phyloP scores from a whole-genome alignment of 768 basidiomycete genomes.

The Melanogaster broomeanus region DNA sequence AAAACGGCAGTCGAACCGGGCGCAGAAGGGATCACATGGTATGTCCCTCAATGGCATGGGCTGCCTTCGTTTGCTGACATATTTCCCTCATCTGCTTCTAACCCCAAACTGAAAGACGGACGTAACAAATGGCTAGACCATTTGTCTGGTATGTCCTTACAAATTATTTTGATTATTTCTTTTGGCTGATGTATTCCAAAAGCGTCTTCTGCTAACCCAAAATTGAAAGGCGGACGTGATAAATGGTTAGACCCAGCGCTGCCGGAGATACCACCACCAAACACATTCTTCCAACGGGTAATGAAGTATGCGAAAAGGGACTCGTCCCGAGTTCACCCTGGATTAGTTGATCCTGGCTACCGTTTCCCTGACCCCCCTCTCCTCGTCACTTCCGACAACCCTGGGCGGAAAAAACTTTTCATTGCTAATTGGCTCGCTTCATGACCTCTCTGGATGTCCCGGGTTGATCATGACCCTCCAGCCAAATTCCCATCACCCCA shows the following conservation, averaged over 20 bases:
- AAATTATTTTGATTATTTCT: no score
- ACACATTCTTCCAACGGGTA: neutral
- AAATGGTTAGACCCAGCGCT: neutral
- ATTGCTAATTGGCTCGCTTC: conserved; percentile 7
- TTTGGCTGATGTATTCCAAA: no score
- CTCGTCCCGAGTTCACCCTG: neutral
- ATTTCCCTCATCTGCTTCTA: neutral
- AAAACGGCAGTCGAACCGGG: neutral
- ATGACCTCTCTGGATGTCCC: conserved; percentile 2
- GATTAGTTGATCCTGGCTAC: conserved; percentile 3
- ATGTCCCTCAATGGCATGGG: neutral
- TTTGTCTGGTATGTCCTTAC: no score
- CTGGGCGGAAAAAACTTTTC: neutral
- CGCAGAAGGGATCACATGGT: neutral
- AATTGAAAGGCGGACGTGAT: neutral
- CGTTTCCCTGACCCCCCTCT: conserved; percentile 1
- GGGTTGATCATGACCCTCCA: neutral
- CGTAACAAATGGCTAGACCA: no score
- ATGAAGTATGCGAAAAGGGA: conserved; percentile 1
- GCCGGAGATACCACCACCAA: neutral
- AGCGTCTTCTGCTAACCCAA: no score
- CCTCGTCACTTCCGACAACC: neutral
- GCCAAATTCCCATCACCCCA: conserved; percentile 6
- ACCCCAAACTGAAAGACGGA: no score
- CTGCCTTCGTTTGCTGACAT: neutral